A percentile compares a stretch with the other conserved stretches of the same genome.
phyloP scores from a whole-genome alignment of 192 early-diverging fungal species.

The Paraglomus occultum region DNA sequence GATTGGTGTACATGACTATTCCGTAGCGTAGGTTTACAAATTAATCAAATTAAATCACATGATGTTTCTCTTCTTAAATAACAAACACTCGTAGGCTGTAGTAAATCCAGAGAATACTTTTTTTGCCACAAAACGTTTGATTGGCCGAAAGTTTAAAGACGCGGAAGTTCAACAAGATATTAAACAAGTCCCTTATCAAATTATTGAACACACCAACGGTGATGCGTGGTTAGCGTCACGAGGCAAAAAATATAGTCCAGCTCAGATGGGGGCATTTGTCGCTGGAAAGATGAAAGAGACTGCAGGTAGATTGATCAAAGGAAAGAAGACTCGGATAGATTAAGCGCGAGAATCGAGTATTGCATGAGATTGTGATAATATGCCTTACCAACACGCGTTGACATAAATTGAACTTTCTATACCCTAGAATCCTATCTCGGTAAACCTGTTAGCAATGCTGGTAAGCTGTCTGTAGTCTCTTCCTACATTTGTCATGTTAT shows the following conservation, averaged over 20 bases:
- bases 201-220: slow-evolving; percentile 91
- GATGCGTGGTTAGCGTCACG: slow-evolving; percentile 98
- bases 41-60: background rate
- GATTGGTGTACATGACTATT: background rate
- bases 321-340: slow-evolving; percentile 40
- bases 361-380: no score
- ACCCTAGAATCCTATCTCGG: slow-evolving; percentile 24
- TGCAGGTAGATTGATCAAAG: slow-evolving; percentile 77
- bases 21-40: no score
- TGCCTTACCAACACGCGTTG: no score
- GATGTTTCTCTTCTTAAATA: slow-evolving; percentile 11
- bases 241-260: slow-evolving; percentile 93
- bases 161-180: slow-evolving; percentile 85
- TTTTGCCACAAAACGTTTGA: slow-evolving; percentile 95
- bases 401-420: background rate
- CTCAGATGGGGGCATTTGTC: slow-evolving; percentile 96
- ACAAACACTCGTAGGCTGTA: slow-evolving; percentile 61
- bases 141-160: slow-evolving; percentile 93
- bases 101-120: slow-evolving; percentile 99
- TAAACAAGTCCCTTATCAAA: slow-evolving; percentile 91
- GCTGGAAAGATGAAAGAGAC: slow-evolving; percentile 99
- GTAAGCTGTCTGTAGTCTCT: background rate
- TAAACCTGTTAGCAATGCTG: slow-evolving; percentile 17
- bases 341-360: no score
- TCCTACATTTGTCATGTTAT: background rate